phyloP scores from a whole-genome alignment of 2,329 filamentous ascomycete species.

The Alternaria atra region DNA sequence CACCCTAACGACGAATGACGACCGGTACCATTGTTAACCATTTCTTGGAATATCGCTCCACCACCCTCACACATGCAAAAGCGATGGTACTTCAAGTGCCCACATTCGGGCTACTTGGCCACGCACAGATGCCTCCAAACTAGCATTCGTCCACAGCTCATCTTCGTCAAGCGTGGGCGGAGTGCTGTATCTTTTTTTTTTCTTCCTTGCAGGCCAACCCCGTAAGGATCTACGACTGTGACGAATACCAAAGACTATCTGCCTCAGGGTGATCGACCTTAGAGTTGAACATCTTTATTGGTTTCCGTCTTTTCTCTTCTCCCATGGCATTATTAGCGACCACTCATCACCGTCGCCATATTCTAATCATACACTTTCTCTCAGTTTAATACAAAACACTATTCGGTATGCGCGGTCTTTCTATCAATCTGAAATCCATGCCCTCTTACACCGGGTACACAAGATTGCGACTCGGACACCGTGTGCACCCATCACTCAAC shows the following conservation, averaged over 20 bases:
- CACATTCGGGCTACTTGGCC: slow-evolving; percentile 25
- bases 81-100: slow-evolving; percentile 29
- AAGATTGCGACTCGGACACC: not conserved
- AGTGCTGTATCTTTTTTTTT: slow-evolving; percentile 27
- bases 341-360: slow-evolving; percentile 17
- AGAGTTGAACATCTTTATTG: slow-evolving; percentile 50
- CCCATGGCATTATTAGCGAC: slow-evolving; percentile 16
- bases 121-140: slow-evolving; percentile 29
- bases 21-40: slow-evolving; percentile 49
- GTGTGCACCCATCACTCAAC: not conserved
- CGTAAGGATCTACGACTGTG: slow-evolving; percentile 47
- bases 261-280: slow-evolving; percentile 51
- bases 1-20: slow-evolving; percentile 42
- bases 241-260: slow-evolving; percentile 52
- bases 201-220: slow-evolving; percentile 36
- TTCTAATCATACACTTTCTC: slow-evolving; percentile 31
- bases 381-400: slow-evolving; percentile 30
- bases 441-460: not conserved
- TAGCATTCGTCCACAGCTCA: slow-evolving; percentile 31
- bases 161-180: slow-evolving; percentile 31
- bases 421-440: slow-evolving; percentile 5
- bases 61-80: slow-evolving; percentile 44
- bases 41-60: slow-evolving; percentile 37
- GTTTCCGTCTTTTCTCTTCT: slow-evolving; percentile 22
- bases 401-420: slow-evolving; percentile 48